Conservation (phyloP, 139 green algal genomes). For the Edaphochlamys debaryana region DNA sequence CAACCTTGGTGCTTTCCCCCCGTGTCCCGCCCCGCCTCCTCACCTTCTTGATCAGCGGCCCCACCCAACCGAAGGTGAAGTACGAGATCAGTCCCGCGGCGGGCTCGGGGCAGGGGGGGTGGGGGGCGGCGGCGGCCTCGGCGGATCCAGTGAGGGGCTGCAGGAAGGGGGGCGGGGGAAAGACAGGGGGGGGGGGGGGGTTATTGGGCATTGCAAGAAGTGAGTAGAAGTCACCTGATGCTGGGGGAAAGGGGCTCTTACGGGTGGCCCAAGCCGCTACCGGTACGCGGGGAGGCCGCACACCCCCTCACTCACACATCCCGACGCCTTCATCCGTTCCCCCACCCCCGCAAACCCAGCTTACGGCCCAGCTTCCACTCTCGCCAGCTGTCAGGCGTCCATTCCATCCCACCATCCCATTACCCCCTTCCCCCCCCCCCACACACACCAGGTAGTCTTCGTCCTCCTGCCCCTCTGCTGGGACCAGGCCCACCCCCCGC, state of each 20-base stretch:
- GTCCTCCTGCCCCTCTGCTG: neutral
- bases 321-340: too few species aligned
- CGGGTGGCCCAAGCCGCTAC: too few species aligned
- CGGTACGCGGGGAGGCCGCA: too few species aligned
- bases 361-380: too few species aligned
- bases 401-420: neutral
- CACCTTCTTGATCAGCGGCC: conserved; percentile 67
- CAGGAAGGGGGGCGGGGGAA: neutral
- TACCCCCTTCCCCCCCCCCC: neutral
- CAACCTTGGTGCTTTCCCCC: neutral
- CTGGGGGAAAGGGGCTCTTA: too few species aligned
- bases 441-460: neutral
- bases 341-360: too few species aligned
- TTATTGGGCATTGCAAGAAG: too few species aligned
- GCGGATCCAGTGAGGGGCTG: neutral
- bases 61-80: conserved; percentile 53
- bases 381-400: too few species aligned
- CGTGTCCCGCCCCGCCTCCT: neutral
- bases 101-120: conserved; percentile 25
- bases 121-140: neutral
- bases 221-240: too few species aligned
- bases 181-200: too few species aligned
- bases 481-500: neutral
- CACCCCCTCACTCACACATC: too few species aligned
- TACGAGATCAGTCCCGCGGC: conserved; percentile 49